Evolutionary conservation across 441 rosid species (phyloP), one percentile per base, ranked within the genome.

Genomic region (Populus hybrid): DNA sequence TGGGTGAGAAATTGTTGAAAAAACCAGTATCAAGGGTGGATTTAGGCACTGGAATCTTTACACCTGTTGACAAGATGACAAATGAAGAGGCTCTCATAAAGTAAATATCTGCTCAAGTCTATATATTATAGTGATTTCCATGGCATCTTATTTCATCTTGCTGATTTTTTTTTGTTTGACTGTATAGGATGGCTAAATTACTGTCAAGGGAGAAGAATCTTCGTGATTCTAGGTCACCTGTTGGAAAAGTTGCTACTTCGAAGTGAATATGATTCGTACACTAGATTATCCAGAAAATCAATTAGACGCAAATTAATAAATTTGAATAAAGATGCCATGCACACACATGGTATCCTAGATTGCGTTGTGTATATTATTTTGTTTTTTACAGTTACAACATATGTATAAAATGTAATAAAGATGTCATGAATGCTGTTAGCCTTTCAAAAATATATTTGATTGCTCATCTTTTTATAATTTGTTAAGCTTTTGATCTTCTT

Each of bases 1-100:
- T 81, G 18, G 92, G 94, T 30, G 87, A 88, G 30, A 81, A 78
- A 14, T 75, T 92, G 69, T 76, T 90, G 46, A 89, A 86, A 77
- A 85, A 90, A 75, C 85, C 23, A 46, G 90, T 89, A 35, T 73
- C 86, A 1, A 80, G 81, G 80, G 90, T 90, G 6, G 84, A 92
- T 73, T 69, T 89, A 69, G 88, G 84, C 2, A 85, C 85, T 0
- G 91, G 93, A 23, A 1, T 8, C 70, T 82, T 76, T 70, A 86
- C 87, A 72, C 82, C 85, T 32, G 23, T 72, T 72, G 73, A 77
- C 28, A 40, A 77, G 24, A 78, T 80, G 24, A 83, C 87, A 14
- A 90, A 88, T 63, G 88, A 83, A 75, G 64, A 79, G 12, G 83
- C 86, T 64, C 92, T 82, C 54, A 78, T 35, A 1, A 88, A 85